phyloP scores from a whole-genome alignment of 2,329 filamentous ascomycete species.

The Stemphylium lycopersici region DNA sequence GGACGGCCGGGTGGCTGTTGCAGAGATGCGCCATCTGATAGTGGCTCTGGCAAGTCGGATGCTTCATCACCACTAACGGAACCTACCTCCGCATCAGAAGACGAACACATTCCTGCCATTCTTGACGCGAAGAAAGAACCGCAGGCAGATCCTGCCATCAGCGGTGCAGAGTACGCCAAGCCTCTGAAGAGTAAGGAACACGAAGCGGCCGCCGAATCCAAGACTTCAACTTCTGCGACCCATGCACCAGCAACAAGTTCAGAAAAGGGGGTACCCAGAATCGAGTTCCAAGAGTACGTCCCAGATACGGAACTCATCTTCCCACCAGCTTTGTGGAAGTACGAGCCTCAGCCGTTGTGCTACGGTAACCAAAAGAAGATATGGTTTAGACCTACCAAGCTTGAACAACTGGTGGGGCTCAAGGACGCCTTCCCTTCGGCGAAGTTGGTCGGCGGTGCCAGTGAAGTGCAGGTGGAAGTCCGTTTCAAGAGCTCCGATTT shows the following conservation, averaged over 20 bases:
- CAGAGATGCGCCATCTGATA: constrained; percentile 40
- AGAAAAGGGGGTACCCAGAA: constrained; percentile 56
- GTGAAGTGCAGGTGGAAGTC: constrained; percentile 95
- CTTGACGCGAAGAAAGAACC: constrained; percentile 29
- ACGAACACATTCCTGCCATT: constrained; percentile 36
- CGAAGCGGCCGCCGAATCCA: constrained; percentile 55
- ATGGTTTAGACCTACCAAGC: constrained; percentile 87
- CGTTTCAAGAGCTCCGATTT: constrained; percentile 96
- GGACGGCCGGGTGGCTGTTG: constrained; percentile 48
- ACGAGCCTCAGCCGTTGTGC: constrained; percentile 77
- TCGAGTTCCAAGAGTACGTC: constrained; percentile 85
- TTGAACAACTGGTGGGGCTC: constrained; percentile 85
- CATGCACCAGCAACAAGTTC: constrained; percentile 61
- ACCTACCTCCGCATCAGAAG: constrained; percentile 31
- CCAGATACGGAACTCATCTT: constrained; percentile 94
- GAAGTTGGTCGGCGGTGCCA: constrained; percentile 93
- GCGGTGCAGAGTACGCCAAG: constrained; percentile 41
- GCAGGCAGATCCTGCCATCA: constrained; percentile 30
- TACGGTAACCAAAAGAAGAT: constrained; percentile 93
- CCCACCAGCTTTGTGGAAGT: constrained; percentile 79
- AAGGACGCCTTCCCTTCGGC: constrained; percentile 84
- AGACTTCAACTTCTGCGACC: constrained; percentile 46
- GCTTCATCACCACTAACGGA: constrained; percentile 41
- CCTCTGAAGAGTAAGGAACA: constrained; percentile 46
- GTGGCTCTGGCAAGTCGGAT: constrained; percentile 37